These are phyloP conservation scores for Hypoxylon fragiforme DNA, from an alignment of 495 filamentous ascomycete species.

Conservation along the genomic window DNA sequence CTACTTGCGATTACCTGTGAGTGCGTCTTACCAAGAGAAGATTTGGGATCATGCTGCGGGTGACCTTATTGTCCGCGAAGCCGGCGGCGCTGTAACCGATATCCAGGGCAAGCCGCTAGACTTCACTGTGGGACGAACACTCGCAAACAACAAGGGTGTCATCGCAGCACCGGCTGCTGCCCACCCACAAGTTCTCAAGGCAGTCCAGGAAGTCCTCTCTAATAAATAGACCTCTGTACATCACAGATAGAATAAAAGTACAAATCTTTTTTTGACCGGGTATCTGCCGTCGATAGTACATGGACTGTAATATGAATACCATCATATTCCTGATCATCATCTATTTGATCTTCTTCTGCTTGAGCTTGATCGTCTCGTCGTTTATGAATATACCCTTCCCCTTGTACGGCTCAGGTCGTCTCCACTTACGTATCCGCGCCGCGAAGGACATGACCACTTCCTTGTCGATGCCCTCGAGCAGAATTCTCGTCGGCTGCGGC, in stretches of 20 bases:
- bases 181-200: conserved; percentile 76
- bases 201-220: conserved; percentile 75
- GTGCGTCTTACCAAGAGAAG: conserved; percentile 91
- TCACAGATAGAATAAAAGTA: conserved; percentile 33
- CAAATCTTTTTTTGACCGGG: conserved; percentile 32
- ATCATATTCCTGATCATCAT: conserved; percentile 16
- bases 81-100: conserved; percentile 89
- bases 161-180: conserved; percentile 79
- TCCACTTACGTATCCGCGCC: conserved; percentile 83
- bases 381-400: conserved; percentile 99
- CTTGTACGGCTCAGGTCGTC: conserved; percentile 95
- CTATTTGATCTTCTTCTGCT: conserved; percentile 99
- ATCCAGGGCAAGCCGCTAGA: conserved; percentile 77
- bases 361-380: conserved; percentile 94
- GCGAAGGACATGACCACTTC: conserved; percentile 87
- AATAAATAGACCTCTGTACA: conserved; percentile 31
- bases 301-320: conserved; percentile 19
- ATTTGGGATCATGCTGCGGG: conserved; percentile 99
- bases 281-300: conserved; percentile 37
- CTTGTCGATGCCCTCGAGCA: conserved; percentile 86
- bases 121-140: conserved; percentile 82
- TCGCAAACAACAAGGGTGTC: conserved; percentile 88
- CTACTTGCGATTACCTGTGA: conserved; percentile 84
- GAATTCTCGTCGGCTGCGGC: conserved; percentile 89
- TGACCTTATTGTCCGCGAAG: conserved; percentile 90